Percentiles rank a stretch among this genome's conserved stretches.
These are phyloP conservation scores for Wickerhamia fluorescens DNA, from an alignment of 805 yeast species.

Conservation along the genomic window DNA sequence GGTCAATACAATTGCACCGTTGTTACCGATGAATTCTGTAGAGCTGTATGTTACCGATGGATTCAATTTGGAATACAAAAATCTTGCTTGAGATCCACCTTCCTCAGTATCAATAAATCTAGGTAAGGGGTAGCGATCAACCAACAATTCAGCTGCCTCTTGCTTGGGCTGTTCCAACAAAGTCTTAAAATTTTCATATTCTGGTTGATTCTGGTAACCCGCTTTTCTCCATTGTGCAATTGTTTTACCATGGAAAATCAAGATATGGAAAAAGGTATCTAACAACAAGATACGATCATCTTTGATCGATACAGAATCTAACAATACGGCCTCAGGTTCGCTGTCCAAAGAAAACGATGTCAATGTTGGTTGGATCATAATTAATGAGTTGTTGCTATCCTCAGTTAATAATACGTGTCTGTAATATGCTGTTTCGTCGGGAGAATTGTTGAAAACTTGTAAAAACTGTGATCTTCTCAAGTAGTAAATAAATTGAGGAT, in stretches of 20 bases:
- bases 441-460: constrained; percentile 62
- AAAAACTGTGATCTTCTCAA: constrained; percentile 60
- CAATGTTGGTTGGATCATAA: constrained; percentile 66
- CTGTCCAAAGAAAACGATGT: constrained; percentile 46
- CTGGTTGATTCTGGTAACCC: constrained; percentile 88
- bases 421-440: constrained; percentile 63
- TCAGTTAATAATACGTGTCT: constrained; percentile 58
- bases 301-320: constrained; percentile 57
- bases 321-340: constrained; percentile 57
- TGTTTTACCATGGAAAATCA: constrained; percentile 91
- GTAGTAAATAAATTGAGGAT: constrained; percentile 74
- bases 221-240: constrained; percentile 95
- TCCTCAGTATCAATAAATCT: constrained; percentile 96
- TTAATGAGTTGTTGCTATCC: constrained; percentile 51
- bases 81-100: constrained; percentile 98
- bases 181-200: constrained; percentile 79
- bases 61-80: constrained; percentile 87
- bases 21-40: constrained; percentile 39
- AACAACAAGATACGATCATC: constrained; percentile 50
- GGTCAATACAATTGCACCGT: constrained; percentile 79
- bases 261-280: constrained; percentile 69
- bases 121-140: constrained; percentile 95
- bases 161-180: constrained; percentile 82
- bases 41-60: constrained; percentile 83
- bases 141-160: constrained; percentile 87